A percentile compares a stretch with the other conserved stretches of the same genome.
These are phyloP conservation scores for Candida xiaguanensis DNA, from an alignment of 805 yeast species.

Conservation along the genomic window DNA sequence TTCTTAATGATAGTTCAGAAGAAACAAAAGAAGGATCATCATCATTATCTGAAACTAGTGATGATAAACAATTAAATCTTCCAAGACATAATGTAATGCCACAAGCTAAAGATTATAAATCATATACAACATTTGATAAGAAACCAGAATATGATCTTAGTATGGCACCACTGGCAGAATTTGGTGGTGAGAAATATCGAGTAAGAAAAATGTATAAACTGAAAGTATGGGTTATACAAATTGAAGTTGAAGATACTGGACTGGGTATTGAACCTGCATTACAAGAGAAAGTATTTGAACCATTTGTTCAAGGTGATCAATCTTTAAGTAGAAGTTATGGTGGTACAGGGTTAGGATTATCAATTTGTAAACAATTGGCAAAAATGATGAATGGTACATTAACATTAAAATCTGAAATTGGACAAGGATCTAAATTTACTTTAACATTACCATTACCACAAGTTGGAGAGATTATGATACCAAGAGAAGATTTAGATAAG, in stretches of 20 bases:
- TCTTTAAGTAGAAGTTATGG: slow-evolving; percentile 87
- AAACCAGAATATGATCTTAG: slow-evolving; percentile 12
- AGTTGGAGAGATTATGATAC: slow-evolving; percentile 48
- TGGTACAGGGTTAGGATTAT: slow-evolving; percentile 92
- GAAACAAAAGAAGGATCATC: slow-evolving; percentile 1
- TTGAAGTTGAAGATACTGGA: slow-evolving; percentile 85
- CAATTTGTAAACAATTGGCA: slow-evolving; percentile 87
- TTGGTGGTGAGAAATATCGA: slow-evolving; percentile 22
- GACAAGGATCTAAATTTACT: slow-evolving; percentile 80
- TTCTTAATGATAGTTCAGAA: neutral
- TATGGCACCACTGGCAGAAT: slow-evolving; percentile 9
- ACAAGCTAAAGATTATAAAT: slow-evolving; percentile 7
- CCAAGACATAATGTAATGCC: slow-evolving; percentile 5
- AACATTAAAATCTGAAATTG: slow-evolving; percentile 67
- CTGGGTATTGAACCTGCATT: slow-evolving; percentile 86
- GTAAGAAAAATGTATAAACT: slow-evolving; percentile 35
- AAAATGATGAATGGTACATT: slow-evolving; percentile 87
- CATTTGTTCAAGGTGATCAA: slow-evolving; percentile 96
- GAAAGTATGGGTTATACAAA: slow-evolving; percentile 55
- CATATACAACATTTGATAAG: slow-evolving; percentile 9
- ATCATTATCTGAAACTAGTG: slow-evolving; percentile 2
- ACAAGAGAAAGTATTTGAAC: slow-evolving; percentile 86
- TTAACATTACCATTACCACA: slow-evolving; percentile 77
- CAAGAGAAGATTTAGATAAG: slow-evolving; percentile 31
- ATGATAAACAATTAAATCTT: neutral